These are phyloP conservation scores for Cyberlindnera nakhonratchasimensis DNA, from an alignment of 805 yeast species.

Conservation along the genomic window DNA sequence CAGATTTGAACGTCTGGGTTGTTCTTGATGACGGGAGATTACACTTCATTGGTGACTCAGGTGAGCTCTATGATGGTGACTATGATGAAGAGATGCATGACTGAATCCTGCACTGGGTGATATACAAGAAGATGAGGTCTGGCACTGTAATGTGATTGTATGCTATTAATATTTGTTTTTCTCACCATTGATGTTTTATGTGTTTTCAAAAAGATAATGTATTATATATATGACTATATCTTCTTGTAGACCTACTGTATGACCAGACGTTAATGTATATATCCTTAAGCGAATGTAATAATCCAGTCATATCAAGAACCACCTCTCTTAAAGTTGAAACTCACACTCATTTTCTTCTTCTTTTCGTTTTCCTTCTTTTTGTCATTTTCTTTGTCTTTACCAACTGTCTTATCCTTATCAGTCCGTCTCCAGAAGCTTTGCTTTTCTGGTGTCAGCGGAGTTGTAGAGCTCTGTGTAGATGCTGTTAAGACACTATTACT, in stretches of 20 bases:
- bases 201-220: background rate
- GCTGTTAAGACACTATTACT: constrained; percentile 1
- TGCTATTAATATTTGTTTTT: background rate
- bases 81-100: constrained; percentile 16
- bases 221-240: background rate
- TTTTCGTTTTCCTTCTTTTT: constrained; percentile 17
- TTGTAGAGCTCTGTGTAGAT: background rate
- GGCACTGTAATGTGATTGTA: background rate
- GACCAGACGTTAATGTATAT: background rate
- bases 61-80: constrained; percentile 17
- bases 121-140: background rate
- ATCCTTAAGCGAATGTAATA: too few relatives aligned
- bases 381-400: constrained; percentile 18
- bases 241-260: background rate
- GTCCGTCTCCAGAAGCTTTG: constrained; percentile 23
- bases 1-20: constrained; percentile 71
- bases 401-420: constrained; percentile 4
- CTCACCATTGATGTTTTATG: background rate
- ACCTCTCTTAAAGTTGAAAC: constrained; percentile 17
- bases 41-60: constrained; percentile 41
- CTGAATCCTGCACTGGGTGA: background rate
- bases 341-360: constrained; percentile 27
- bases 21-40: constrained; percentile 62
- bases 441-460: background rate
- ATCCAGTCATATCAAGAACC: too few relatives aligned